These are phyloP conservation scores for Durusdinium trenchii DNA, from an alignment of 73 alveolate species.

Conservation along the genomic window DNA sequence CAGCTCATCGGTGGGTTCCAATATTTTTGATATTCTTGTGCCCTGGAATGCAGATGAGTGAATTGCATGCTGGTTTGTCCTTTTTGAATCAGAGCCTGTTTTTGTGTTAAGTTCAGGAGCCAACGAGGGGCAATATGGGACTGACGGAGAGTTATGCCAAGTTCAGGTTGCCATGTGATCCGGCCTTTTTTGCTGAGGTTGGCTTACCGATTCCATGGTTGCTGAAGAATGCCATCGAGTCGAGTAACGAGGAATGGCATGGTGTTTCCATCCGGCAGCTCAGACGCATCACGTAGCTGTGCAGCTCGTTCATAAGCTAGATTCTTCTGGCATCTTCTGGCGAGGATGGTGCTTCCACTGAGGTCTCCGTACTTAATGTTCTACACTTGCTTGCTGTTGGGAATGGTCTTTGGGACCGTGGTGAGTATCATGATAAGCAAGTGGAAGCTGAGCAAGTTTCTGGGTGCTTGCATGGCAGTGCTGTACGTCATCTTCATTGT, in stretches of 20 bases:
- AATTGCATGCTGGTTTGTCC: neutral
- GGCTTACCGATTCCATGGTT: constrained; percentile 81
- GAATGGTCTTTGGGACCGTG: constrained; percentile 82
- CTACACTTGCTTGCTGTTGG: constrained; percentile 69
- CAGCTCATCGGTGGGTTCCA: constrained; percentile 91
- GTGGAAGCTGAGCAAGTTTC: constrained; percentile 93
- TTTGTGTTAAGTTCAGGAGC: no score
- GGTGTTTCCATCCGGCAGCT: constrained; percentile 64
- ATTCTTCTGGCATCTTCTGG: neutral
- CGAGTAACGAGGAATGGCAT: neutral
- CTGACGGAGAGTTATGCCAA: no score
- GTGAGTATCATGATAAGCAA: constrained; percentile 60
- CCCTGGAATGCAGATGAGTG: constrained; percentile 27
- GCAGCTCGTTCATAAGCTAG: no score
- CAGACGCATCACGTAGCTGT: neutral
- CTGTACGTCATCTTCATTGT: constrained; percentile 68
- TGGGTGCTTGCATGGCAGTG: constrained; percentile 94
- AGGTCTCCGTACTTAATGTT: constrained; percentile 88
- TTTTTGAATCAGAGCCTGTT: neutral
- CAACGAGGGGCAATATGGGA: no score
- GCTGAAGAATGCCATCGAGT: constrained; percentile 60
- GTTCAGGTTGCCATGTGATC: neutral
- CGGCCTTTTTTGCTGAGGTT: neutral
- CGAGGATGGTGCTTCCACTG: neutral
- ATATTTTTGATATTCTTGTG: constrained; percentile 77